Percentiles rank a stretch among this genome's conserved stretches.
phyloP scores from a whole-genome alignment of 2,329 filamentous ascomycete genomes.

The Cercospora zeae-maydis region DNA sequence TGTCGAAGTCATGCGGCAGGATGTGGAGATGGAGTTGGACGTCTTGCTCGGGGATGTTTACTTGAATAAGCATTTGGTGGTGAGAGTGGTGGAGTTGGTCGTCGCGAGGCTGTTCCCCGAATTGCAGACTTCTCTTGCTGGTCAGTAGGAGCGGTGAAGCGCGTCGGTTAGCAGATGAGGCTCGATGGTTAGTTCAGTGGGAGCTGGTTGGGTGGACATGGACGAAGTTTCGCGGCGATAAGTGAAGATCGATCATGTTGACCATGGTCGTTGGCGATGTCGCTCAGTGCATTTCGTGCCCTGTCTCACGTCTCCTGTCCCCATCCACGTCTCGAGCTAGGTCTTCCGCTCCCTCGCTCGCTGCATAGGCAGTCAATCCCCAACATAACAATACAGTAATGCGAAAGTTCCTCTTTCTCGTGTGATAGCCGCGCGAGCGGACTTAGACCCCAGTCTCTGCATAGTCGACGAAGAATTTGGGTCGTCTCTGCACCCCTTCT shows the following conservation, averaged over 20 bases:
- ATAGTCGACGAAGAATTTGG: not conserved
- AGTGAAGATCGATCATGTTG: not conserved
- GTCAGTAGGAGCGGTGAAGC: not conserved
- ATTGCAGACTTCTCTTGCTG: constrained; percentile 43
- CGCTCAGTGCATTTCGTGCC: not conserved
- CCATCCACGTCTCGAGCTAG: not conserved
- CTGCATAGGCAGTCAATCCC: not conserved
- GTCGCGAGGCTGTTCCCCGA: constrained; percentile 83
- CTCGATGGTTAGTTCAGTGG: constrained; percentile 43
- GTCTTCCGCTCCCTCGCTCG: not conserved
- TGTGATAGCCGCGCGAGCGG: not conserved
- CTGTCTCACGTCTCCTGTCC: not conserved
- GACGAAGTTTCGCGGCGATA: not conserved
- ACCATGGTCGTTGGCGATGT: not conserved
- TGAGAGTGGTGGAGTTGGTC: constrained; percentile 74
- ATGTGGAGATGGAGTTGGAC: constrained; percentile 56
- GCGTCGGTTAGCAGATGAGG: not conserved
- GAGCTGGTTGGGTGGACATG: not conserved
- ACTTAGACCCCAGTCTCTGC: not conserved
- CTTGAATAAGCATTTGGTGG: constrained; percentile 89
- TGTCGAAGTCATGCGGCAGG: constrained; percentile 38
- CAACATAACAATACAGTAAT: constrained; percentile 1
- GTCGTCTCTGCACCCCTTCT: not conserved
- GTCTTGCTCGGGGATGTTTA: constrained; percentile 72
- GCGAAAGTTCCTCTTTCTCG: not conserved